These are phyloP conservation scores for Debaryomyces sp. DNA, from an alignment of 1,139 yeast species.

Conservation along the genomic window DNA sequence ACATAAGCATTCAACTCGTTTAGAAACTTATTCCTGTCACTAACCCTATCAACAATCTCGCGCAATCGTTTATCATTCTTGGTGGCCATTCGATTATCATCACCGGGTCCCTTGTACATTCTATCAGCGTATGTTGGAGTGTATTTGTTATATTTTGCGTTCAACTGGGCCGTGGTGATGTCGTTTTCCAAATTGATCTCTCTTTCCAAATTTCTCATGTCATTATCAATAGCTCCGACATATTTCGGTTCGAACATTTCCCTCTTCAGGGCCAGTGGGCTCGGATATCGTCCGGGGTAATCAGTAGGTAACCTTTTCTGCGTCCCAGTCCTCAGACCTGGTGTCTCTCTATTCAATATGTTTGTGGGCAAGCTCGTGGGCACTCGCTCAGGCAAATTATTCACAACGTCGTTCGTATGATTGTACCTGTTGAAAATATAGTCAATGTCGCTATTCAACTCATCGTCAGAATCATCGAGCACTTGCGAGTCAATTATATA, in stretches of 20 bases:
- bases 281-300: conserved; percentile 8
- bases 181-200: conserved; percentile 6
- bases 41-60: neutral
- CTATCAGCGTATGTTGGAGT: neutral
- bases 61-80: neutral
- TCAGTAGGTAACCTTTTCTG: conserved; percentile 1
- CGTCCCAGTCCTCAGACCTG: too few relatives aligned
- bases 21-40: conserved; percentile 25
- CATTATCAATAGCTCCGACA: neutral
- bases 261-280: conserved; percentile 3
- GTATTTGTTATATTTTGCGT: conserved; percentile 3
- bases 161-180: conserved; percentile 6
- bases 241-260: neutral
- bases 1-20: conserved; percentile 24
- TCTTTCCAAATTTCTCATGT: conserved; percentile 1
- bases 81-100: neutral
- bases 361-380: neutral
- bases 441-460: conserved; percentile 15
- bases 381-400: neutral
- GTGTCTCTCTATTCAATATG: neutral
- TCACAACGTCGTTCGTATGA: conserved; percentile 6
- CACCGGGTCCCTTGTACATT: neutral
- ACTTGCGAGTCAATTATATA: conserved; percentile 9
- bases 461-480: conserved; percentile 29
- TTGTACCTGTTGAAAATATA: conserved; percentile 7